A percentile compares a stretch with the other conserved stretches of the same genome.
Conservation (phyloP, 441 rosid species). For the Pelargonium citronellum region DNA sequence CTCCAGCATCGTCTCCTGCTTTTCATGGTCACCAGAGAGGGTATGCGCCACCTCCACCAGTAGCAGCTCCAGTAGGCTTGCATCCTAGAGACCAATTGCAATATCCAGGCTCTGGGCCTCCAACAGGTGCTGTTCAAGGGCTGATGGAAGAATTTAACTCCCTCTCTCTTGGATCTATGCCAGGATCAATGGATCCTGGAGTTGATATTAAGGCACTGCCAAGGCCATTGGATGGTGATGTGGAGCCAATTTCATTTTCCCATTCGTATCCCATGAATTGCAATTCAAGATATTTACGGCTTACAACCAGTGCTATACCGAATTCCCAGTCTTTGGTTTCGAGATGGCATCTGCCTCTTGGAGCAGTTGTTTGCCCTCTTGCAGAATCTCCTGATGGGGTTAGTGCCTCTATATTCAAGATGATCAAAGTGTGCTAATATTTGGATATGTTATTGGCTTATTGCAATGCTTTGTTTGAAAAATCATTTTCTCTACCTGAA, state of each 20-base stretch:
- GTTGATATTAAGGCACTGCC: slow-evolving; percentile 74
- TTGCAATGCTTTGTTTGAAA: slow-evolving; percentile 16
- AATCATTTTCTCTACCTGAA: slow-evolving; percentile 20
- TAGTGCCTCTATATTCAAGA: slow-evolving; percentile 28
- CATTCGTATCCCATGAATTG: slow-evolving; percentile 76
- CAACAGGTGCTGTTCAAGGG: slow-evolving; percentile 53
- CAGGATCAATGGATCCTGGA: slow-evolving; percentile 78
- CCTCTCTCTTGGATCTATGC: slow-evolving; percentile 61
- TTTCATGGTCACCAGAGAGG: slow-evolving; percentile 55
- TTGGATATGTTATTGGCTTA: slow-evolving; percentile 15
- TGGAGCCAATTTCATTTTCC: slow-evolving; percentile 58
- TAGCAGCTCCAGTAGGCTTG: slow-evolving; percentile 34
- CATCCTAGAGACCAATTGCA: slow-evolving; percentile 51
- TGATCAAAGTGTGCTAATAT: slow-evolving; percentile 14
- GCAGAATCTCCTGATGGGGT: slow-evolving; percentile 95
- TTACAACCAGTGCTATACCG: slow-evolving; percentile 86
- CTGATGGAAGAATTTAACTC: slow-evolving; percentile 82
- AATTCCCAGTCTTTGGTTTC: slow-evolving; percentile 83
- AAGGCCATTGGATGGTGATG: slow-evolving; percentile 87
- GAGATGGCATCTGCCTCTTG: slow-evolving; percentile 98
- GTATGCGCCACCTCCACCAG: slow-evolving; percentile 39
- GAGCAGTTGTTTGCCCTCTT: slow-evolving; percentile 98
- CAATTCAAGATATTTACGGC: slow-evolving; percentile 70
- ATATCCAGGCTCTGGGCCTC: slow-evolving; percentile 53
- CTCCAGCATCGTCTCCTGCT: slow-evolving; percentile 39